Base-by-base conservation (phyloP, 148 eudicot species). In the Hydrangea macrophylla region DNA sequence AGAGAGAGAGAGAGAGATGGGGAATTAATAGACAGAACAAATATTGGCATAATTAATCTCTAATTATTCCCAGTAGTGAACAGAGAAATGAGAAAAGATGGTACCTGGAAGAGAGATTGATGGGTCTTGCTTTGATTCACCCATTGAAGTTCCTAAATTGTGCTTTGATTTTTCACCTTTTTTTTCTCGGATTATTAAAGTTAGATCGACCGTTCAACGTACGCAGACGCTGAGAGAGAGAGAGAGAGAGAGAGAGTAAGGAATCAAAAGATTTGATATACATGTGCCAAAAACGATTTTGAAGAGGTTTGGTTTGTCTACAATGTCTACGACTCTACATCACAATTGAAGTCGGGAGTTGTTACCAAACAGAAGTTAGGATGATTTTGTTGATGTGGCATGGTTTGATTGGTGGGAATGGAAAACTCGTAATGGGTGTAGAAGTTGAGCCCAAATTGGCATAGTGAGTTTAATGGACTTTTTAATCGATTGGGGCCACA, bases 71-170 rank as follows among this genome's bases (percentile, higher is more conserved):
- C 22, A 17, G 30, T 25, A 42, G n/a, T 17, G 55, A 42, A 6
- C 1, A 65, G 33, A 64, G 26, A 11, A 45, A n/a, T 45, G 39
- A 33, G 30, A 32, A 45, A 50, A 45, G n/a, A 13, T 9, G 6
- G 53, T 66, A 76, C 75, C 71, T 70, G 79, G 26, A 2, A 48
- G 28, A 22, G 36, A 50, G 31, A 18, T 36, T 27, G 72, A 64
- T 62, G 68, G 69, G 58, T 45, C 65, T 25, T 73, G 12, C 48
- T 63, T 75, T 9, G 70, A 65, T 50, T 76, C 79, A 51, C 70
- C 71, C 79, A 76, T 76, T 64, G 54, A 44, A 64, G 67, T 57
- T 30, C n/a, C 54, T 31, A 31, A n/a, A n/a, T n/a, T n/a, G n/a
- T n/a, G n/a, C n/a, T n/a, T 15, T 32, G 7, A 12, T n/a, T 15